Percentiles rank a stretch among this genome's conserved stretches.
phyloP scores from a whole-genome alignment of 257 asterid genomes.

The Gentiana macrophylla region DNA sequence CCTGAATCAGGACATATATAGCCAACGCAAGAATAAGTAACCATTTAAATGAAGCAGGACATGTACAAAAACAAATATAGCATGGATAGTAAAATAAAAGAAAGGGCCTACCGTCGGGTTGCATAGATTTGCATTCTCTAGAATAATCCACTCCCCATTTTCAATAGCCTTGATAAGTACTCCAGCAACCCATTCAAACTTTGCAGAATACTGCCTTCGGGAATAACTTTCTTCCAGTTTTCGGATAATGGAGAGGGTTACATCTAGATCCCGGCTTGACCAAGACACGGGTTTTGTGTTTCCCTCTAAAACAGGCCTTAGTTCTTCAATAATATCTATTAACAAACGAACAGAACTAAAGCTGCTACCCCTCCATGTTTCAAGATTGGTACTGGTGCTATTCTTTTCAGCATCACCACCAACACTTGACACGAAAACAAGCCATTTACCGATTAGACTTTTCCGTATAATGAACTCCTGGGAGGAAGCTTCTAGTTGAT shows the following conservation, averaged over 20 bases:
- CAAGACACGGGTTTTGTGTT: slow-evolving; percentile 40
- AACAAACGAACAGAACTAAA: slow-evolving; percentile 37
- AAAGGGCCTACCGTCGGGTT: slow-evolving; percentile 72
- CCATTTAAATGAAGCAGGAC: not conserved
- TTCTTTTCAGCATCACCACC: slow-evolving; percentile 22
- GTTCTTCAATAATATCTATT: slow-evolving; percentile 49
- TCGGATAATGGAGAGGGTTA: slow-evolving; percentile 30
- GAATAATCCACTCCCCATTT: slow-evolving; percentile 96
- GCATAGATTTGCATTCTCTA: slow-evolving; percentile 97
- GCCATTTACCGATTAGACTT: slow-evolving; percentile 53
- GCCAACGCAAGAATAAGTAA: not conserved
- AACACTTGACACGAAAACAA: slow-evolving; percentile 44
- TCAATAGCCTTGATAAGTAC: slow-evolving; percentile 78
- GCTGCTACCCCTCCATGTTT: slow-evolving; percentile 30
- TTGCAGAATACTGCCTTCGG: slow-evolving; percentile 40
- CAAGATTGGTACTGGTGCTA: slow-evolving; percentile 28
- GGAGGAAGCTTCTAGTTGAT: slow-evolving; percentile 41
- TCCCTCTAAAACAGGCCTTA: slow-evolving; percentile 30
- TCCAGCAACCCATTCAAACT: slow-evolving; percentile 98
- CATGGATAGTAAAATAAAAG: not conserved
- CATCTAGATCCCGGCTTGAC: slow-evolving; percentile 55
- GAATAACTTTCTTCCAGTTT: slow-evolving; percentile 38
- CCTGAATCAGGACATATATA: slow-evolving; percentile 33
- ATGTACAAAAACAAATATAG: not conserved
- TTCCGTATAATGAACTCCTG: slow-evolving; percentile 33